A percentile compares a stretch with the other conserved stretches of the same genome.
These are phyloP conservation scores for Alternaria dauci DNA, from an alignment of 2,329 filamentous ascomycete species.

Conservation along the genomic window DNA sequence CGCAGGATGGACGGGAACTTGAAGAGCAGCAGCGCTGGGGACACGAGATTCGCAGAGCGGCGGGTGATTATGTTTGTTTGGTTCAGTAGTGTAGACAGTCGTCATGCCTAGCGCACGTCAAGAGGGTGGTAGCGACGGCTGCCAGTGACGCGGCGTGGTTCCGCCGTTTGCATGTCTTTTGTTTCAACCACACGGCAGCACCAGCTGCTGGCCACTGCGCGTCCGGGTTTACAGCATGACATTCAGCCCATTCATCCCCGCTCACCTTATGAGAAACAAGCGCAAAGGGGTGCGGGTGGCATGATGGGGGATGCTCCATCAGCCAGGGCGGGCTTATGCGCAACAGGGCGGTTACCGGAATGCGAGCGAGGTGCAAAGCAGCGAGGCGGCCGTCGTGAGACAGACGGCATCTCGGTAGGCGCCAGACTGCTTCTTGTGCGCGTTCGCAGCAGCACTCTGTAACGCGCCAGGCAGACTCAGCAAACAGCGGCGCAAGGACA, in stretches of 20 bases:
- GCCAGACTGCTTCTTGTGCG: constrained; percentile 4
- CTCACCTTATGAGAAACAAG: constrained; percentile 16
- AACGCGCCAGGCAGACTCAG: constrained; percentile 15
- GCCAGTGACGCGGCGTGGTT: constrained; percentile 15
- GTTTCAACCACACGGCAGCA: constrained; percentile 22
- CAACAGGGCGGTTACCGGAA: constrained; percentile 19
- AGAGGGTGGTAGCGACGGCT: constrained; percentile 5
- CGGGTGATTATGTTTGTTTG: constrained; percentile 15
- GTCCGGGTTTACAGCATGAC: constrained; percentile 9
- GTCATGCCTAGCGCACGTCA: background rate
- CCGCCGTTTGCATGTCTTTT: constrained; percentile 25
- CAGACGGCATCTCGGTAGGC: constrained; percentile 5
- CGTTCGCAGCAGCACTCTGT: constrained; percentile 1
- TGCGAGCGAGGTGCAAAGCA: constrained; percentile 6
- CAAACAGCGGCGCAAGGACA: background rate
- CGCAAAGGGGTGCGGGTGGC: constrained; percentile 9
- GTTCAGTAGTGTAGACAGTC: constrained; percentile 1
- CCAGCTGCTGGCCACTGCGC: constrained; percentile 19
- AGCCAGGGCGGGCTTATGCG: constrained; percentile 9
- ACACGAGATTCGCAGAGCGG: background rate
- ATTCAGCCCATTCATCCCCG: constrained; percentile 9
- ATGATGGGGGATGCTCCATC: constrained; percentile 7
- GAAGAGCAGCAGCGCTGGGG: constrained; percentile 1
- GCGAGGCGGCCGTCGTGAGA: constrained; percentile 13
- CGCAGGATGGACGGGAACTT: constrained; percentile 4